A percentile compares a stretch with the other conserved stretches of the same genome.
phyloP scores from a whole-genome alignment of 768 basidiomycete genomes.

The Filobasidium wieringae region DNA sequence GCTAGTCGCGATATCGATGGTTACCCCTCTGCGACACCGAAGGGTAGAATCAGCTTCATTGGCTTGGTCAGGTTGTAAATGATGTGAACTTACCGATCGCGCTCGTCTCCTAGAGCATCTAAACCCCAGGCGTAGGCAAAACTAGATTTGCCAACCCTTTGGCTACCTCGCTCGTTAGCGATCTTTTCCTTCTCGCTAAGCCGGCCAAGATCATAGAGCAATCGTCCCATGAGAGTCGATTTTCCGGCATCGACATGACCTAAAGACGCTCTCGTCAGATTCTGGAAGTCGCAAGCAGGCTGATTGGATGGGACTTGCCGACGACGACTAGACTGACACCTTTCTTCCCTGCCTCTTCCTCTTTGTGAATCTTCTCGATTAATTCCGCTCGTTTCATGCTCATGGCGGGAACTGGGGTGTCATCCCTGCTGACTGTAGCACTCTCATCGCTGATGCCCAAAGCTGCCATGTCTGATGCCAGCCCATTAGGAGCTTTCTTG shows the following conservation, averaged over 20 bases:
- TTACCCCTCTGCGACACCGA: conserved; percentile 71
- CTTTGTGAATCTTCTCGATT: conserved; percentile 60
- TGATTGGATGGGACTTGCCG: conserved; percentile 45
- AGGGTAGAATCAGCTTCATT: background rate
- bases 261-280: conserved; percentile 29
- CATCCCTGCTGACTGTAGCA: conserved; percentile 40
- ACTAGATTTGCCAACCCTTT: conserved; percentile 79
- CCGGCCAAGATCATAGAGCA: conserved; percentile 82
- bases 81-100: conserved; percentile 57
- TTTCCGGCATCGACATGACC: conserved; percentile 99
- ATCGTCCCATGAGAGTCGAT: conserved; percentile 88
- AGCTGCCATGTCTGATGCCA: conserved; percentile 55
- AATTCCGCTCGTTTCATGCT: conserved; percentile 66
- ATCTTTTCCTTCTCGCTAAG: conserved; percentile 72
- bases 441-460: conserved; percentile 53
- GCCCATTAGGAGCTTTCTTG: conserved; percentile 7
- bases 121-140: conserved; percentile 98
- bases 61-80: background rate
- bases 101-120: conserved; percentile 82
- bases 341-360: conserved; percentile 48
- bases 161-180: conserved; percentile 79
- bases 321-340: conserved; percentile 80
- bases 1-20: conserved; percentile 90
- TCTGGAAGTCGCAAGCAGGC: background rate
- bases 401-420: conserved; percentile 51